These are phyloP conservation scores for Helichrysum umbraculigerum DNA, from an alignment of 129 eudicot species.

Conservation along the genomic window DNA sequence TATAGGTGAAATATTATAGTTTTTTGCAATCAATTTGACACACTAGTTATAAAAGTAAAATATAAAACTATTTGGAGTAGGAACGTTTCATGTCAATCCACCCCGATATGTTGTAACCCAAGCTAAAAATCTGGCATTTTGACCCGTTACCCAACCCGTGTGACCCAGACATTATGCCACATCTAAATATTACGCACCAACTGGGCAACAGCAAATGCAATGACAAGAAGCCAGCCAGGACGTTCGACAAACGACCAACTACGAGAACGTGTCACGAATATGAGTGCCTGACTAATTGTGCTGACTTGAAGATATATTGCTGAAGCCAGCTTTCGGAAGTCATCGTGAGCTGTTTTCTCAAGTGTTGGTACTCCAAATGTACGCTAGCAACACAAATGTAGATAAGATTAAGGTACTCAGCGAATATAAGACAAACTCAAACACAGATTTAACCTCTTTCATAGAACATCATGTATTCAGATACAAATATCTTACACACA, in stretches of 20 bases:
- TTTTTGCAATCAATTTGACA: not conserved
- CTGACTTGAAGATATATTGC: conserved; percentile 97
- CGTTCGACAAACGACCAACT: conserved; percentile 87
- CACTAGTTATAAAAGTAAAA: not conserved
- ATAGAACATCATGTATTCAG: not conserved
- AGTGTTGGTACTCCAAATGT: conserved; percentile 73
- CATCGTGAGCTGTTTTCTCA: conserved; percentile 64
- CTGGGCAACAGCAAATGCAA: conserved; percentile 76
- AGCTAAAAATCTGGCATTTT: not conserved
- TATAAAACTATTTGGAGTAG: not conserved
- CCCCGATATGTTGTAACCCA: not conserved
- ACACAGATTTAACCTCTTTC: not conserved
- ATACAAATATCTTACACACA: not conserved
- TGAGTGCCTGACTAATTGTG: conserved; percentile 86
- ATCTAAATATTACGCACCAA: conserved; percentile 44
- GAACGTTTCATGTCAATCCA: not conserved
- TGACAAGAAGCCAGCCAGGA: conserved; percentile 72
- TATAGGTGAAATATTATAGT: not conserved
- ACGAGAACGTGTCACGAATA: conserved; percentile 89
- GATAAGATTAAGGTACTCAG: not conserved
- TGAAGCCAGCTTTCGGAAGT: conserved; percentile 77
- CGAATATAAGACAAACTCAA: not conserved
- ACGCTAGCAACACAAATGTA: conserved; percentile 37
- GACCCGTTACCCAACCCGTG: not conserved
- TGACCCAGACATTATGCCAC: not conserved